Conservation (phyloP, 1,284 basidiomycete genomes). For the Apiotrichum montevideense region DNA sequence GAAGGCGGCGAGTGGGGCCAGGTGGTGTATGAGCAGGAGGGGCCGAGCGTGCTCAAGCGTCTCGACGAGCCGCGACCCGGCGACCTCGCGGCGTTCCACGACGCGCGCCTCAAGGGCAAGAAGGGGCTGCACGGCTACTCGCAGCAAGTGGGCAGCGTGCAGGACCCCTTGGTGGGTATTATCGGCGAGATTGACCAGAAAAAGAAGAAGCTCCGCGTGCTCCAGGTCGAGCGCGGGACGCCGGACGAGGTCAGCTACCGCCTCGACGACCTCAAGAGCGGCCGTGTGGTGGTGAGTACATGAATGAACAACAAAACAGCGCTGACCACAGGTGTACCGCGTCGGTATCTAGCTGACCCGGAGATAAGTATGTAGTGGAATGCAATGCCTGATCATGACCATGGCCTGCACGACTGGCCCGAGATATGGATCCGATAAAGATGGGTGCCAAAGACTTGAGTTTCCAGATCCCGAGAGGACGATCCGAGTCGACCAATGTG, state of each 20-base stretch:
- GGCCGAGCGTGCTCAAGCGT: conserved; percentile 60
- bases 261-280: conserved; percentile 18
- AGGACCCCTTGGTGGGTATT: conserved; percentile 64
- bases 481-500: no score
- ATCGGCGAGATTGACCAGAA: conserved; percentile 67
- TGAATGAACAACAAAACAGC: no score
- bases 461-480: no score
- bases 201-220: conserved; percentile 78
- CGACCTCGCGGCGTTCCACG: conserved; percentile 68
- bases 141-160: conserved; percentile 55
- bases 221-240: conserved; percentile 56
- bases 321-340: no score
- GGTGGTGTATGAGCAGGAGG: conserved; percentile 67
- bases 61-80: conserved; percentile 71
- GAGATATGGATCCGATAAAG: no score
- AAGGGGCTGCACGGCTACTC: conserved; percentile 68
- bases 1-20: conserved; percentile 57
- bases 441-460: no score
- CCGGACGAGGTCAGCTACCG: conserved; percentile 17
- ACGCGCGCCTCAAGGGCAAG: conserved; percentile 80
- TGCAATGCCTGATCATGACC: no score
- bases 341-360: no score
- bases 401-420: no score
- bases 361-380: no score
- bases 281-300: conserved; percentile 2